Base-by-base conservation (phyloP, 495 filamentous ascomycete species). In the Hypoxylon fragiforme region DNA sequence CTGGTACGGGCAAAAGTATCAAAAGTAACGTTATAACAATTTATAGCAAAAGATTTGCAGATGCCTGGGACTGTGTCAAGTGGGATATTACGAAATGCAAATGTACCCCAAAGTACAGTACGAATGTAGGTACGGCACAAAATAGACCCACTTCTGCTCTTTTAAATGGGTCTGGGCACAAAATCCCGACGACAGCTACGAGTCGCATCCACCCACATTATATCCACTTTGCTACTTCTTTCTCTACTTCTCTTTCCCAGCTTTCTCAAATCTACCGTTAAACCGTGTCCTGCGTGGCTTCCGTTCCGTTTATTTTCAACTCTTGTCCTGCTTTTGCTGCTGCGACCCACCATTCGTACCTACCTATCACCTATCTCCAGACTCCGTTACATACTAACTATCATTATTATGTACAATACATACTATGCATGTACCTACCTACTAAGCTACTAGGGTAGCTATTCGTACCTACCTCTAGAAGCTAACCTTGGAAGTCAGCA, bases 101-200 rank as follows among this genome's bases (percentile, higher is more conserved):
- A n/a, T n/a, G n/a, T n/a, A n/a, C n/a, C n/a, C n/a, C n/a, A 6
- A 44, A 12, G 32, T 50, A 30, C 7, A 26, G 8, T 15, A 37
- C 4, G 14, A 5, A 20, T 31, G 21, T 41, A 31, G 14, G 44
- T 56, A 56, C 15, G 12, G 14, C 15, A 22, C 18, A 20, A 24
- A 14, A 16, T 31, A 37, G 7, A n/a, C 18, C 37, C 22, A 38
- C 32, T 38, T 36, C 26, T 28, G 34, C 4, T 43, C 37, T 31
- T 54, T 36, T 49, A 50, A 41, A 49, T 48, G 35, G 57, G 51
- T 32, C 45, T 52, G 24, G 46, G 26, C 47, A 52, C 42, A 56
- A 48, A 61, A 52, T 56, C 52, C 58, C 58, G 58, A 51, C 50
- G 57, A 56, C 58, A 53, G 43, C 40, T 56, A 50, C 52, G 52